phyloP scores from a whole-genome alignment of 352 stramenopile genomes.

The Bremia lactucae region DNA sequence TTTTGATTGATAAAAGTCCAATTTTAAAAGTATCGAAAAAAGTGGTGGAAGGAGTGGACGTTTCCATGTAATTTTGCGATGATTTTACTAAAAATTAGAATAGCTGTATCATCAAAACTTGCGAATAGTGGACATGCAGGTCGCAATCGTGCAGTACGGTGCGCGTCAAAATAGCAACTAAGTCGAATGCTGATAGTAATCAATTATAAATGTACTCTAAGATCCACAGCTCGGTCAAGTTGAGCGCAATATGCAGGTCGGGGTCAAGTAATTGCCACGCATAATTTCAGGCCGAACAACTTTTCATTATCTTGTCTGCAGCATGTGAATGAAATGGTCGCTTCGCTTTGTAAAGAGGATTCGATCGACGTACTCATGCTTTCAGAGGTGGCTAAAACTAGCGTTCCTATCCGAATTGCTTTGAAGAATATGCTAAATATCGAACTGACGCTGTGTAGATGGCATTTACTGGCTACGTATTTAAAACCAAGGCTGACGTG shows the following conservation, averaged over 20 bases:
- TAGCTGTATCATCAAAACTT: too few relatives aligned
- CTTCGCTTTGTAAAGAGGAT: slow-evolving; percentile 29
- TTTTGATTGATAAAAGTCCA: too few relatives aligned
- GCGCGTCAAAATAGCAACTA: slow-evolving; percentile 2
- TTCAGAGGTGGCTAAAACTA: slow-evolving; percentile 72
- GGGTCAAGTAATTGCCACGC: neutral
- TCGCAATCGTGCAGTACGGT: slow-evolving; percentile 79
- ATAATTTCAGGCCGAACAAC: neutral
- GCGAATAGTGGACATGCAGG: slow-evolving; percentile 35
- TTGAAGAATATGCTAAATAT: neutral
- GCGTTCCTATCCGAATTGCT: neutral
- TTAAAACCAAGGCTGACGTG: slow-evolving; percentile 42
- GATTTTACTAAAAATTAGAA: too few relatives aligned
- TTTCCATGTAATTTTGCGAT: too few relatives aligned
- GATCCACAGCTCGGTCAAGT: slow-evolving; percentile 62
- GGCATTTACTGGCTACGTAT: slow-evolving; percentile 77
- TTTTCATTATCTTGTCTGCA: slow-evolving; percentile 8
- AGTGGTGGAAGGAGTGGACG: too few relatives aligned
- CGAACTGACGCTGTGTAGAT: slow-evolving; percentile 32
- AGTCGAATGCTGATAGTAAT: neutral
- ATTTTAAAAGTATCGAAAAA: too few relatives aligned
- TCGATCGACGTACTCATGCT: slow-evolving; percentile 67
- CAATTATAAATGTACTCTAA: slow-evolving; percentile 6
- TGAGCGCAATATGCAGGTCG: slow-evolving; percentile 57
- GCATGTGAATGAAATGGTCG: slow-evolving; percentile 59